Evolutionary conservation across 495 filamentous ascomycete genomes (phyloP).

Genomic region (Filosporella fistucella): DNA sequence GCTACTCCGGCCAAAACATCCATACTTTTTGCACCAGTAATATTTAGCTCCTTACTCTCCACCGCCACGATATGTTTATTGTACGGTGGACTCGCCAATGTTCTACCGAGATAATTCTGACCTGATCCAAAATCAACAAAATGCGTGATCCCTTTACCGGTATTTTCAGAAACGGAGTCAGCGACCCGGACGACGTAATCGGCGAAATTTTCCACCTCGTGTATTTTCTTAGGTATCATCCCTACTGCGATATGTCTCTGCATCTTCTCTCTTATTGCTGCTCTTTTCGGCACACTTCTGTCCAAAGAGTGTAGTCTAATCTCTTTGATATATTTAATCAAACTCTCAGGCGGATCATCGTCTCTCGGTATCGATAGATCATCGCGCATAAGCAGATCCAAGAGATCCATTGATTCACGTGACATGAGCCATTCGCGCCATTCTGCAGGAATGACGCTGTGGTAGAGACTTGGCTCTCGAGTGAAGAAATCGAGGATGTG

Average conservation of each 20-base stretch:
- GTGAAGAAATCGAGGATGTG: slow-evolving; percentile 97
- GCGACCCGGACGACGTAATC: slow-evolving; percentile 52
- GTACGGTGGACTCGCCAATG: slow-evolving; percentile 79
- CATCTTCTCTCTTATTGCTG: slow-evolving; percentile 43
- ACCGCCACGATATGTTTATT: slow-evolving; percentile 85
- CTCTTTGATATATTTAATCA: slow-evolving; percentile 69
- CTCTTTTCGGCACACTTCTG: slow-evolving; percentile 47
- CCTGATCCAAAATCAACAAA: slow-evolving; percentile 94
- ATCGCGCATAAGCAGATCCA: slow-evolving; percentile 75
- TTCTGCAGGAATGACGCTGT: slow-evolving; percentile 63
- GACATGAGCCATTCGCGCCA: slow-evolving; percentile 76
- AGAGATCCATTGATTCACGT: slow-evolving; percentile 63
- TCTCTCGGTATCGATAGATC: slow-evolving; percentile 46
- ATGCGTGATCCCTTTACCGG: slow-evolving; percentile 63
- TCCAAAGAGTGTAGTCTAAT: slow-evolving; percentile 66
- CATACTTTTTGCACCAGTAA: slow-evolving; percentile 75
- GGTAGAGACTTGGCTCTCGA: slow-evolving; percentile 71
- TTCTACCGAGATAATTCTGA: slow-evolving; percentile 90
- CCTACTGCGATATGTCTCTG: slow-evolving; percentile 72
- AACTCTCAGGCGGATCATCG: slow-evolving; percentile 51
- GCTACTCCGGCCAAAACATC: slow-evolving; percentile 72
- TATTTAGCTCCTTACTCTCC: slow-evolving; percentile 81
- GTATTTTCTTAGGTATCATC: slow-evolving; percentile 95
- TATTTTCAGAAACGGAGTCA: slow-evolving; percentile 34
- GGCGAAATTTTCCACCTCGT: slow-evolving; percentile 73